Conservation (phyloP, 2,329 filamentous ascomycete species). For the Penicillium brasilianum region DNA sequence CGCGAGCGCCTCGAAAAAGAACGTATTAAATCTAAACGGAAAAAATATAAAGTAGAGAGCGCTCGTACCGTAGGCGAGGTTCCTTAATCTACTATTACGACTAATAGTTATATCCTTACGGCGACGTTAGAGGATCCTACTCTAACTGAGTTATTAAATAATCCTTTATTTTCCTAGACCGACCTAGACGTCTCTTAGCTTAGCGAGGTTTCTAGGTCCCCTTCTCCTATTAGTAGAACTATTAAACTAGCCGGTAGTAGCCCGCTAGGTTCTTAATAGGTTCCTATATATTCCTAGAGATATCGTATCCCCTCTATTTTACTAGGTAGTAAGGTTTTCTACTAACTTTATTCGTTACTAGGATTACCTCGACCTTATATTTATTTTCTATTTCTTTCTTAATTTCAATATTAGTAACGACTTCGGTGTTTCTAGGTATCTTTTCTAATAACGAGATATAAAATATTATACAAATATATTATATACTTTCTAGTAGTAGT, state of each 20-base stretch:
- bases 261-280: neutral
- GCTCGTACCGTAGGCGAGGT: too few relatives aligned
- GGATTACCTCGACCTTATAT: neutral
- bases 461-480: neutral
- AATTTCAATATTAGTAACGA: neutral
- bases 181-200: neutral
- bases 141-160: neutral
- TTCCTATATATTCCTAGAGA: neutral
- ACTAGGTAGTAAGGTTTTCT: neutral
- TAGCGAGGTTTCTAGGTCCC: neutral
- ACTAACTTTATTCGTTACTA: neutral
- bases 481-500: neutral
- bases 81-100: too few relatives aligned
- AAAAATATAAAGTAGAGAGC: neutral
- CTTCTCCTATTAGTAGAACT: neutral
- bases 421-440: neutral
- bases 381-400: neutral
- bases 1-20: neutral
- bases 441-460: slow-evolving; percentile 1
- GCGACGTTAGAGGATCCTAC: neutral
- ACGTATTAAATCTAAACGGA: neutral
- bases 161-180: neutral
- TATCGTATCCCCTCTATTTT: neutral
- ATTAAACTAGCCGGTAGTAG: neutral
- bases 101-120: too few relatives aligned